Evolutionary conservation across 169 alveolate species (phyloP).

Genomic region (Cryptosporidium viatorum): DNA sequence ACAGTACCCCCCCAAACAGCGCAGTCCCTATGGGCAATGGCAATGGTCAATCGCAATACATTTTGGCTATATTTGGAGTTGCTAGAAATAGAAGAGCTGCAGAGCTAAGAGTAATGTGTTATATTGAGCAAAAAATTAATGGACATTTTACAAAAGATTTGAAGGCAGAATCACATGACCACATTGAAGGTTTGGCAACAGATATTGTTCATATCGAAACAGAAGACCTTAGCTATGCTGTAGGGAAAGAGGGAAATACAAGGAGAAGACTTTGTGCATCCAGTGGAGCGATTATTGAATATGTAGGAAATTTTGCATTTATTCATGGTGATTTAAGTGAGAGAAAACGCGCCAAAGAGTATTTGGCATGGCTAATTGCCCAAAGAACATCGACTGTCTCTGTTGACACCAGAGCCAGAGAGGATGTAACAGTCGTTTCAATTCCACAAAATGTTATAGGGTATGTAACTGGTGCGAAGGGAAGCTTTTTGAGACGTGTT

Average conservation of each 20-base stretch:
- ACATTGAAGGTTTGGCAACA: conserved; percentile 50
- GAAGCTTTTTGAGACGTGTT: conserved; percentile 78
- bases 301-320: conserved; percentile 77
- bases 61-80: conserved; percentile 65
- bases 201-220: conserved; percentile 69
- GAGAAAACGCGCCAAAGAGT: conserved; percentile 76
- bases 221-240: conserved; percentile 79
- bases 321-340: conserved; percentile 72
- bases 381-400: conserved; percentile 73
- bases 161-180: conserved; percentile 35
- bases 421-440: conserved; percentile 78
- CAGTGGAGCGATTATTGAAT: conserved; percentile 81
- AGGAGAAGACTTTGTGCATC: conserved; percentile 80
- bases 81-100: conserved; percentile 73
- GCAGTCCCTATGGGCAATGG: background rate
- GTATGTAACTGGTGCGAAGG: conserved; percentile 80
- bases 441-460: conserved; percentile 80
- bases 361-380: conserved; percentile 71
- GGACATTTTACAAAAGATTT: conserved; percentile 69
- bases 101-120: conserved; percentile 68
- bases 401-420: conserved; percentile 74
- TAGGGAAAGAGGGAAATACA: conserved; percentile 81
- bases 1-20: conserved; percentile 14
- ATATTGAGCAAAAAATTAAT: conserved; percentile 62
- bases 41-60: conserved; percentile 2